phyloP scores from a whole-genome alignment of 257 asterid genomes.

The Capsicum chinense region DNA sequence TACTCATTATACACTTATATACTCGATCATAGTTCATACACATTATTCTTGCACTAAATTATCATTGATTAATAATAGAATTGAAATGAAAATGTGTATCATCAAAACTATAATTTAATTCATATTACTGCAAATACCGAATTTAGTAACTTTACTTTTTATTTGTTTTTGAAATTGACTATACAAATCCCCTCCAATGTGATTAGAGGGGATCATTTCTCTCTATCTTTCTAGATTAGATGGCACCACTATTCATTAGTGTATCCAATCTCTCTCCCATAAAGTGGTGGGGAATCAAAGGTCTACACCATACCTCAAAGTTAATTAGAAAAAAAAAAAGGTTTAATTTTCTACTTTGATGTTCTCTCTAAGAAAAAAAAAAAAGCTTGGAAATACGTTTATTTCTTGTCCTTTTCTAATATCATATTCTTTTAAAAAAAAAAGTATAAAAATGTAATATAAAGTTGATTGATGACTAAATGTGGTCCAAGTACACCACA shows the following conservation, averaged over 20 bases:
- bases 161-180: not conserved
- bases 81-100: not conserved
- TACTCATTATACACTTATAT: no score
- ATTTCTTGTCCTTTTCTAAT: not conserved
- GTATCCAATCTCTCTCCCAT: not conserved
- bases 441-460: not conserved
- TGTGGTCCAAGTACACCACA: constrained; percentile 24
- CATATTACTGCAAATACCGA: not conserved
- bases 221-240: not conserved
- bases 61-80: not conserved
- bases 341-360: not conserved
- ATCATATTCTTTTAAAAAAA: not conserved
- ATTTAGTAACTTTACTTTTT: no score
- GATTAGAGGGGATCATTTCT: not conserved
- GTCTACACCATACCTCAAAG: not conserved
- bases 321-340: not conserved
- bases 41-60: not conserved
- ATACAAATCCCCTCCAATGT: not conserved
- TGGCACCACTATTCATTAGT: not conserved
- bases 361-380: not conserved
- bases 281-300: constrained; percentile 5
- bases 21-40: no score
- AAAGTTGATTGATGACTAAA: constrained; percentile 1
- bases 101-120: not conserved
- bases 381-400: not conserved